phyloP scores from a whole-genome alignment of 352 stramenopile species.

The Phytopythium boreale region DNA sequence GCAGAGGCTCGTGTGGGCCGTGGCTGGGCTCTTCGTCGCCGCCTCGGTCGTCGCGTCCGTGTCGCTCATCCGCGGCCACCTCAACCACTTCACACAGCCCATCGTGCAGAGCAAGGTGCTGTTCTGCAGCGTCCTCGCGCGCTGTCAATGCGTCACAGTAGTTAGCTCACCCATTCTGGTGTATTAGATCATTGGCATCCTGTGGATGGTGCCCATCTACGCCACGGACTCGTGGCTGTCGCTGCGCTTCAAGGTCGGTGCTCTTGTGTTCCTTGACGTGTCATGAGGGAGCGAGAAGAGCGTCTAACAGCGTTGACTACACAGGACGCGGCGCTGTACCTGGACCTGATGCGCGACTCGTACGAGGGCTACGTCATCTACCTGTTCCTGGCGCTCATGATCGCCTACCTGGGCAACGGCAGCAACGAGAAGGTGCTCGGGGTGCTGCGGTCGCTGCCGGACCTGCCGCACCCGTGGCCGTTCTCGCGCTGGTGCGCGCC shows the following conservation, averaged over 20 bases:
- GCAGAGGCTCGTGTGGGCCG: conserved; percentile 71
- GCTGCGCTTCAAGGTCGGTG: conserved; percentile 92
- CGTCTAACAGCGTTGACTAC: not conserved
- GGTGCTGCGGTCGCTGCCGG: conserved; percentile 50
- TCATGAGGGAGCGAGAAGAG: too few species aligned
- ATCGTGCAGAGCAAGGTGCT: conserved; percentile 94
- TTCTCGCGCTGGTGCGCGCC: conserved; percentile 60
- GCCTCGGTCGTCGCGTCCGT: conserved; percentile 86
- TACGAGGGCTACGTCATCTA: conserved; percentile 99
- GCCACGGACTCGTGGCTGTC: conserved; percentile 96
- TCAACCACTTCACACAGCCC: conserved; percentile 91
- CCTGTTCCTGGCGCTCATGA: conserved; percentile 95
- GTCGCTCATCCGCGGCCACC: conserved; percentile 89
- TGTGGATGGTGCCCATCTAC: conserved; percentile 99
- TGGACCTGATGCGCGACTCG: conserved; percentile 95
- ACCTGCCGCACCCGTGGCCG: conserved; percentile 75
- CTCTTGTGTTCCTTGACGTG: too few species aligned
- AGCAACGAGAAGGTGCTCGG: conserved; percentile 84
- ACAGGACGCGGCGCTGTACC: conserved; percentile 78
- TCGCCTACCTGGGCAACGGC: conserved; percentile 92
- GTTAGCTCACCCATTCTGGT: conserved; percentile 4
- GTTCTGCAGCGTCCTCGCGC: too few species aligned
- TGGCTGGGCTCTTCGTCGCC: conserved; percentile 91
- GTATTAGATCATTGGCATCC: conserved; percentile 93
- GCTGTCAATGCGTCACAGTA: conserved; percentile 9